A percentile compares a stretch with the other conserved stretches of the same genome.
phyloP scores from a whole-genome alignment of 768 basidiomycete species.

The Cubamyces sp. region DNA sequence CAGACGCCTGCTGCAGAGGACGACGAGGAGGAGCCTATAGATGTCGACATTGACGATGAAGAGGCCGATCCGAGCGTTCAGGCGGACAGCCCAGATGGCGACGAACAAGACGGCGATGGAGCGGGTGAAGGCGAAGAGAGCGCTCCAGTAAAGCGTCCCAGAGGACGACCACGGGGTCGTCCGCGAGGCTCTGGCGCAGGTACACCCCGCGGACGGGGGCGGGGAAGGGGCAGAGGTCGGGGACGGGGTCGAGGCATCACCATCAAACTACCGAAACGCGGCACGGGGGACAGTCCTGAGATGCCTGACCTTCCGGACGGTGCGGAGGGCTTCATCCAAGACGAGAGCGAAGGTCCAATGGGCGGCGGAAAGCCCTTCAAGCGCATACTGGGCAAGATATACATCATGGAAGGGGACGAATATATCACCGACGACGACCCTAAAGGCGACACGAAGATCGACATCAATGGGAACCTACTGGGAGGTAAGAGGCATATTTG shows the following conservation, averaged over 20 bases:
- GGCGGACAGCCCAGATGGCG: conserved; percentile 37
- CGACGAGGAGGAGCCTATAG: conserved; percentile 22
- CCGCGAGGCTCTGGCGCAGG: conserved; percentile 29
- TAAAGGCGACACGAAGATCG: conserved; percentile 92
- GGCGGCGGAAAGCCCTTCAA: conserved; percentile 70
- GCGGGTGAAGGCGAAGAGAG: conserved; percentile 31
- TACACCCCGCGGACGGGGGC: conserved; percentile 31
- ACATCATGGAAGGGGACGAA: conserved; percentile 88
- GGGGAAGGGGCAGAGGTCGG: conserved; percentile 37
- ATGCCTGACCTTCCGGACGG: conserved; percentile 38
- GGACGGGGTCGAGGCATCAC: conserved; percentile 35
- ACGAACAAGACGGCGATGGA: conserved; percentile 32
- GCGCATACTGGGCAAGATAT: conserved; percentile 72
- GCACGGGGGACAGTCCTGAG: conserved; percentile 46
- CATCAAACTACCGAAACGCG: conserved; percentile 38
- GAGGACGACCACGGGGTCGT: conserved; percentile 33
- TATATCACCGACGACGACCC: conserved; percentile 81
- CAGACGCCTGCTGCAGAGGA: conserved; percentile 23
- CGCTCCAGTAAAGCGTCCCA: conserved; percentile 26
- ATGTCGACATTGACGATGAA: conserved; percentile 31
- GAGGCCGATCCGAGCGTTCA: conserved; percentile 41
- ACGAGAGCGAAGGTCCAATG: conserved; percentile 40
- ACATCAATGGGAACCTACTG: conserved; percentile 77
- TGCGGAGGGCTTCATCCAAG: conserved; percentile 22
- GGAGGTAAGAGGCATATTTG: conserved; percentile 58